Evolutionary conservation across 331 rosid species (phyloP).

Genomic region (Ulmus americana): DNA sequence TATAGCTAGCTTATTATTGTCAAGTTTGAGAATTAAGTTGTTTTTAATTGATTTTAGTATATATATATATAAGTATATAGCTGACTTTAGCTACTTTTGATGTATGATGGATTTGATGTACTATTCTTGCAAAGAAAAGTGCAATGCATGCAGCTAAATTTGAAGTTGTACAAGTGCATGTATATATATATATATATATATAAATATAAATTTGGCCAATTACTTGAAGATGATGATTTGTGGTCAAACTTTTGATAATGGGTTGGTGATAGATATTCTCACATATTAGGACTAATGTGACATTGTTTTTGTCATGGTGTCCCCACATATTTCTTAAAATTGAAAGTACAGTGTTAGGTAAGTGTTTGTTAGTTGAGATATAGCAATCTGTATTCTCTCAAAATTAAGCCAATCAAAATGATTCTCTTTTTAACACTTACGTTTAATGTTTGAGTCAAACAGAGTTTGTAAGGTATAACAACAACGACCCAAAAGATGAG

Average conservation of each 20-base stretch:
- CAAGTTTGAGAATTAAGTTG: conserved; percentile 8
- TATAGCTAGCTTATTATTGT: conserved; percentile 7
- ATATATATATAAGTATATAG: conserved; percentile 7
- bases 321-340: not conserved
- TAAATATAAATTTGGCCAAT: not conserved
- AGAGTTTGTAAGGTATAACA: not conserved
- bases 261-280: conserved; percentile 9
- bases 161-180: too few relatives aligned
- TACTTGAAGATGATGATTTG: not conserved
- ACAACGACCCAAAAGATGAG: not conserved
- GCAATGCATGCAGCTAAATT: too few relatives aligned
- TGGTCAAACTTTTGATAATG: conserved; percentile 20
- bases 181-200: not conserved
- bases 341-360: conserved; percentile 9
- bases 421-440: conserved; percentile 14
- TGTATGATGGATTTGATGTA: conserved; percentile 19
- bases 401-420: conserved; percentile 9
- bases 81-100: conserved; percentile 28
- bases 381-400: conserved; percentile 1
- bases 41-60: too few relatives aligned
- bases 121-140: too few relatives aligned
- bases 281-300: not conserved
- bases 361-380: conserved; percentile 15
- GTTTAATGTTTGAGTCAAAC: not conserved
- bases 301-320: not conserved